A percentile compares a stretch with the other conserved stretches of the same genome.
phyloP scores from a whole-genome alignment of 441 rosid genomes.

The Erodium trifolium region DNA sequence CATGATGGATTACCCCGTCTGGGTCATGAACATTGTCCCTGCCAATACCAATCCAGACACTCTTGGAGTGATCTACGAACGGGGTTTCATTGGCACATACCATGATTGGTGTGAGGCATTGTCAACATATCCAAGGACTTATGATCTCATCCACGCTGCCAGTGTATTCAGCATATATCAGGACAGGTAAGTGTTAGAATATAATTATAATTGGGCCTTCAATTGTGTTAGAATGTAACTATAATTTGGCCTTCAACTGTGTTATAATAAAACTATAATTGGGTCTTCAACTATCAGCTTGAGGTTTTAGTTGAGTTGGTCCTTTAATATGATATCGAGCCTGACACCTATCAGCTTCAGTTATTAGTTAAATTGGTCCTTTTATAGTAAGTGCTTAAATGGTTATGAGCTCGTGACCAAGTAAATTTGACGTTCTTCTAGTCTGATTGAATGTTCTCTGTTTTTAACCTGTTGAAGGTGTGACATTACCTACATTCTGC shows the following conservation, averaged over 20 bases:
- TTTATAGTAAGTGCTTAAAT: no score
- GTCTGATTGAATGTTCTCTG: conserved; percentile 9
- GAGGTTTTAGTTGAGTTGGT: no score
- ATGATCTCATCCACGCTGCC: conserved; percentile 58
- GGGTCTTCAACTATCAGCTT: no score
- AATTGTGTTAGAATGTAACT: no score
- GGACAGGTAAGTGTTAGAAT: conserved; percentile 64
- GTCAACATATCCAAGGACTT: conserved; percentile 70
- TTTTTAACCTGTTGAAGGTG: conserved; percentile 39
- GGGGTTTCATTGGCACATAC: conserved; percentile 56
- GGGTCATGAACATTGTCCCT: conserved; percentile 72
- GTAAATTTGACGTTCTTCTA: not conserved
- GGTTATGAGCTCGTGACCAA: not conserved
- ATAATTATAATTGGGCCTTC: no score
- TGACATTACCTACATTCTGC: conserved; percentile 59
- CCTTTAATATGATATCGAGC: no score
- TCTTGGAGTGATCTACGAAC: conserved; percentile 48
- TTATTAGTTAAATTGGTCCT: no score
- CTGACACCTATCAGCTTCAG: no score
- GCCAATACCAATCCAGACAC: conserved; percentile 42
- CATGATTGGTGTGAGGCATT: conserved; percentile 74
- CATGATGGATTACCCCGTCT: conserved; percentile 38
- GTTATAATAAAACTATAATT: no score
- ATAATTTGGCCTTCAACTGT: no score
- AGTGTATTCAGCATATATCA: conserved; percentile 67